Conservation (phyloP, 257 asterid species). For the Cynanchum wilfordii region DNA sequence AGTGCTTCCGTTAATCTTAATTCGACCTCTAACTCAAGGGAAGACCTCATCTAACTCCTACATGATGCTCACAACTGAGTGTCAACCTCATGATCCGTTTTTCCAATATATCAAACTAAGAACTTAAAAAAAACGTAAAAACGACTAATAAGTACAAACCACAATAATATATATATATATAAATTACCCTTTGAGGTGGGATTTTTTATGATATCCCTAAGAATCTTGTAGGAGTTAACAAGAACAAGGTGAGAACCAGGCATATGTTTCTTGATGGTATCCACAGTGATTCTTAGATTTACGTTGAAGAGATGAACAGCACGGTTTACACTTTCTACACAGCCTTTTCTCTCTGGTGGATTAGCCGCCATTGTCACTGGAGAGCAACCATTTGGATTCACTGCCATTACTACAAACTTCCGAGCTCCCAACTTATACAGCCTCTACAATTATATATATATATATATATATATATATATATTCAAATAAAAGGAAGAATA, state of each 20-base stretch:
- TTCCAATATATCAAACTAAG: no score
- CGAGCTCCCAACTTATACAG: slow-evolving; percentile 62
- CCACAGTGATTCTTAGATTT: slow-evolving; percentile 38
- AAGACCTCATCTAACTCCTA: no score
- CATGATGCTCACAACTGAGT: no score
- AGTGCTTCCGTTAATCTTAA: no score
- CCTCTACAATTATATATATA: slow-evolving; percentile 45
- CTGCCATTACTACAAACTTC: slow-evolving; percentile 55
- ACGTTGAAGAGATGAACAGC: slow-evolving; percentile 49
- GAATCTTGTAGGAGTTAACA: slow-evolving; percentile 49
- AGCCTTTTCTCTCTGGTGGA: slow-evolving; percentile 33
- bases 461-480: no score
- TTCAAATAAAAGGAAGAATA: no score
- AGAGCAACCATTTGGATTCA: slow-evolving; percentile 72
- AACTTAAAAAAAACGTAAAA: no score
- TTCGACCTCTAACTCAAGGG: no score
- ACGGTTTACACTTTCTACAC: slow-evolving; percentile 34
- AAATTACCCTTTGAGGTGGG: slow-evolving; percentile 43
- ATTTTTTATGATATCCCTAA: slow-evolving; percentile 40
- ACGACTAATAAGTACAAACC: no score
- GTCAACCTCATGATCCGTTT: no score
- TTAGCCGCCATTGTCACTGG: slow-evolving; percentile 40
- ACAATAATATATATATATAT: no score
- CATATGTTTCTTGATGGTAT: slow-evolving; percentile 38
- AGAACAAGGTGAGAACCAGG: slow-evolving; percentile 54